Percentiles rank a stretch among this genome's conserved stretches.
These are phyloP conservation scores for Schizophyllum amplum DNA, from an alignment of 1,284 basidiomycete genomes.

Conservation along the genomic window DNA sequence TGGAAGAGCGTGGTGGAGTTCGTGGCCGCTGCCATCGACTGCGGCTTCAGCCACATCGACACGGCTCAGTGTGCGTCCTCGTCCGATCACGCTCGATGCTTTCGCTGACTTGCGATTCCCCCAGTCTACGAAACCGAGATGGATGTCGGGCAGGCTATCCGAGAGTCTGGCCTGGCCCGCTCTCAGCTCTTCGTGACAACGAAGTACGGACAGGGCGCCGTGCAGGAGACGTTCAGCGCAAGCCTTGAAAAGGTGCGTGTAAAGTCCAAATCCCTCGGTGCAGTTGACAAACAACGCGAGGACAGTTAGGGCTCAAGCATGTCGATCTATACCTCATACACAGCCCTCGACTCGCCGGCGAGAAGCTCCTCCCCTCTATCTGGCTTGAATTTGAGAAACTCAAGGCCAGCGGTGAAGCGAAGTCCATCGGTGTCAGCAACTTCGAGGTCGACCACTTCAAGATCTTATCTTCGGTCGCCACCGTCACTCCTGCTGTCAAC, in stretches of 20 bases:
- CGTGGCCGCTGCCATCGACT: conserved; percentile 34
- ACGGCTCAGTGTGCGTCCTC: conserved; percentile 33
- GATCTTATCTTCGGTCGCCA: conserved; percentile 45
- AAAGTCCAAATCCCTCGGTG: not conserved
- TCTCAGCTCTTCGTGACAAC: conserved; percentile 43
- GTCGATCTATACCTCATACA: conserved; percentile 73
- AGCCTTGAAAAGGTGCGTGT: conserved; percentile 46
- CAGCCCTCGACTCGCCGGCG: conserved; percentile 38
- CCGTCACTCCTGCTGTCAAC: conserved; percentile 66
- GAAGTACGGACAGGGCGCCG: conserved; percentile 51
- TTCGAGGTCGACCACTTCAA: conserved; percentile 55
- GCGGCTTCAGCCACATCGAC: conserved; percentile 41
- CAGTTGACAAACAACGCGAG: not conserved
- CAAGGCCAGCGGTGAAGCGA: conserved; percentile 52
- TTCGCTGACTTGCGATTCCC: not conserved
- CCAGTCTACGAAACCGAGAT: conserved; percentile 37
- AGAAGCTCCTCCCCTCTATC: conserved; percentile 24
- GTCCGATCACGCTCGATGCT: not conserved
- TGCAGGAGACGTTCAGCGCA: conserved; percentile 43
- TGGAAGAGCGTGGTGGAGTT: conserved; percentile 22
- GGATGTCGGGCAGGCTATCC: conserved; percentile 39
- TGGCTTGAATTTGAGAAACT: conserved; percentile 67
- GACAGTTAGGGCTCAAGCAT: conserved; percentile 53
- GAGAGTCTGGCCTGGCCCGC: conserved; percentile 36
- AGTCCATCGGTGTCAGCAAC: conserved; percentile 81